phyloP scores from a whole-genome alignment of 768 basidiomycete species.

The Pleurotus djamor region DNA sequence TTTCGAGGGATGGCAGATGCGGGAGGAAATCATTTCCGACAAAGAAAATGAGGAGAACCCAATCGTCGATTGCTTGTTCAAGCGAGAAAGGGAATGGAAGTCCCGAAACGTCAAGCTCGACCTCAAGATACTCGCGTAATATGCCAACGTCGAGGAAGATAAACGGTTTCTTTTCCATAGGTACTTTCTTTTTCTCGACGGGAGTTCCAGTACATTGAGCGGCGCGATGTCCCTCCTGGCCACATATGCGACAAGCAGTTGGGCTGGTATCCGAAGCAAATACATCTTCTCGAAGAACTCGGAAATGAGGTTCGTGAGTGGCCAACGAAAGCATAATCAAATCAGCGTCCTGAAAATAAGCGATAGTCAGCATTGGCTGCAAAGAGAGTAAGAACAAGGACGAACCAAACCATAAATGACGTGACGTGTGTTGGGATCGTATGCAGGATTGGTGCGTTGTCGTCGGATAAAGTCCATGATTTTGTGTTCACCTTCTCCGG shows the following conservation, averaged over 20 bases:
- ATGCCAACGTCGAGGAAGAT: constrained; percentile 98
- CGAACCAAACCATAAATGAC: constrained; percentile 96
- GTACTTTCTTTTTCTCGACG: constrained; percentile 67
- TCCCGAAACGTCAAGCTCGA: constrained; percentile 85
- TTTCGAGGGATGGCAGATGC: constrained; percentile 97
- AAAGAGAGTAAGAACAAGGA: constrained; percentile 7
- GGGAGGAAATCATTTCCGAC: constrained; percentile 99
- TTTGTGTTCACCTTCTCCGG: constrained; percentile 99
- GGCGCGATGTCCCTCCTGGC: constrained; percentile 93
- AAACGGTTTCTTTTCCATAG: constrained; percentile 88
- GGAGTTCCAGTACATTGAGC: constrained; percentile 88
- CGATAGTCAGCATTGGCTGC: constrained; percentile 10
- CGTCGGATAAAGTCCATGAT: constrained; percentile 98
- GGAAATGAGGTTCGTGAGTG: constrained; percentile 98
- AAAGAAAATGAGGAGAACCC: constrained; percentile 99
- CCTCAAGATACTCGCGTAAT: constrained; percentile 96
- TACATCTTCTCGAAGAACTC: constrained; percentile 96
- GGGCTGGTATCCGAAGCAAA: constrained; percentile 80
- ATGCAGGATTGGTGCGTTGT: constrained; percentile 81
- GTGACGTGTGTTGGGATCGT: constrained; percentile 93
- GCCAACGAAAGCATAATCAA: constrained; percentile 98
- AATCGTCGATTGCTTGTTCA: constrained; percentile 98
- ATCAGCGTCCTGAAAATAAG: constrained; percentile 82
- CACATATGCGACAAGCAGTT: constrained; percentile 87
- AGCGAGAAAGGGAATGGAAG: constrained; percentile 85